Base-by-base conservation (phyloP, 2,329 filamentous ascomycete species). In the Penicillium nordicum region DNA sequence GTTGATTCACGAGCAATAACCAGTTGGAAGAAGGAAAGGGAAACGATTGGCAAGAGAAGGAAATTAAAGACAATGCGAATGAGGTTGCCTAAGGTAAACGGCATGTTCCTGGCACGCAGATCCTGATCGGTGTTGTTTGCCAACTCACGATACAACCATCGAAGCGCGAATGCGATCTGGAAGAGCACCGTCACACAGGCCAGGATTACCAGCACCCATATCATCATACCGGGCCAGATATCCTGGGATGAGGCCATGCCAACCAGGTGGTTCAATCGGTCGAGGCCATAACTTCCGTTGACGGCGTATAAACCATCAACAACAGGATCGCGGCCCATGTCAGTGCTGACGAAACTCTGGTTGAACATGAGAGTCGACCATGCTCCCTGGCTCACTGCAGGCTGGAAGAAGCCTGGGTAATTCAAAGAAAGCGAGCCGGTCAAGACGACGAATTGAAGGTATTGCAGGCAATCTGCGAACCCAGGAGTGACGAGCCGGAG, bases 341-440 rank as follows among this genome's bases (percentile, higher is more conserved):
- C 84, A 36, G 87, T 78, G 67, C 85, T 88, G 57, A 95, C 87
- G 66, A 96, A 89, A 74, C 88, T 96, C 63, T 94, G 80, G 70
- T 97, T 96, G 79, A 97, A 97, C 81, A 97, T 88, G 57, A 99
- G 83, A 5, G 86, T 77, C 1, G 93, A 94, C 94, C 94, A 99
- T 38, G 88, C 86, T 14, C 84, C 88, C 72, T 93, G 90, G 72
- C 92, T 96, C 55, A 93, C 84, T 8, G 91, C 88, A 5, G 94
- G 94, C 70, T 96, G 93, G 71, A 92, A 99, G 71, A 89, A 99
- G 11, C 94, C 94, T 0, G 94, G 94, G 68, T 97, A 99, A 63
- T 88, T 86, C 61, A 99, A 79, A 8, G 88, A 91, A 56, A 99
- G 79, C 37, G 88, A 87, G n/a, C 93, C 93, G 0, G 92, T 94